Evolutionary conservation across 2,329 filamentous ascomycete genomes (phyloP), one percentile per base, ranked within the genome.

Genomic region (Diaporthe nobilis): DNA sequence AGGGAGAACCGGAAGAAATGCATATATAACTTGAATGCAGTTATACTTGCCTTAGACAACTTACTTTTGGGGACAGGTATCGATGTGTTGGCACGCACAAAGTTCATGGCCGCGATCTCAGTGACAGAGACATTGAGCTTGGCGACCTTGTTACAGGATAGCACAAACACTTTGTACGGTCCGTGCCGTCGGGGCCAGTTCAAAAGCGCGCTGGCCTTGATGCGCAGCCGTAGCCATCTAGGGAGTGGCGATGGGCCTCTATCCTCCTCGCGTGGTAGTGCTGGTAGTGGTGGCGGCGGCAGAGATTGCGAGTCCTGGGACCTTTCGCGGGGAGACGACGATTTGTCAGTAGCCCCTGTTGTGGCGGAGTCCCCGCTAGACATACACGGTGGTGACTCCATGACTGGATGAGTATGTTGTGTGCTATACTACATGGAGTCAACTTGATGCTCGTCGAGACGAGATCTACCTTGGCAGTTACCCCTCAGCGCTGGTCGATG

Each of bases 51-150:
- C 7, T 34, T 37, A 9, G 22, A 6, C 5, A 7, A 39, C 44
- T 49, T 67, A 76, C 72, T 63, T 2, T 80, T 49, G 0, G 83
- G 82, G 1, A 86, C 80, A 0, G 83, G 84, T 47, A 85, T 83
- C 0, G 80, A 81, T 2, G 82, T 85, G 6, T 84, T 77, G 0
- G 72, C 79, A 0, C 79, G 78, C 20, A 86, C 57, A 76, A 81
- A 83, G n/a, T 80, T 79, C 79, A 84, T 83, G n/a, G 80, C 82
- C 2, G 82, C 82, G 15, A 82, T 83, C 77, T 86, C 83, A 37
- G 39, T 67, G 25, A 51, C 25, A 10, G 17, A 28, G 10, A 74
- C 72, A 20, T 76, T 9, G 12, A 71, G 47, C 44, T 76, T 74
- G 17, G 55, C 44, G 55, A 76, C n/a, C 20, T 25, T 71, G 28